A percentile compares a stretch with the other conserved stretches of the same genome.
phyloP scores from a whole-genome alignment of 164 flowering plant genomes.

The Stephania japonica region DNA sequence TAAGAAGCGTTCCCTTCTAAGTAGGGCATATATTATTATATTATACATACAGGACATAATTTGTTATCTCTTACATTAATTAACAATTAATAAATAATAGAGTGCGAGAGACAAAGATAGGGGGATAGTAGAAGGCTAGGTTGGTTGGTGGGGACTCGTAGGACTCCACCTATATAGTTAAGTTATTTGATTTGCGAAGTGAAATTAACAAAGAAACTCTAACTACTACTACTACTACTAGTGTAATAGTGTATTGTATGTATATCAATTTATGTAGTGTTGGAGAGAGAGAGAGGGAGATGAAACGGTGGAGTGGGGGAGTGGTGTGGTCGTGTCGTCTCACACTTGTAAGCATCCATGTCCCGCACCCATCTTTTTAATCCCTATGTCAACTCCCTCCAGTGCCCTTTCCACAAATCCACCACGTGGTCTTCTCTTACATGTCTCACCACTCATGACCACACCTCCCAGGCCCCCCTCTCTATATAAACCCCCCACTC shows the following conservation, averaged over 20 bases:
- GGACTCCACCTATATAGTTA: not conserved
- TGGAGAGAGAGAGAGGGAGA: not conserved
- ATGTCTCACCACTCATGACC: constrained; percentile 27
- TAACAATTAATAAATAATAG: too few relatives aligned
- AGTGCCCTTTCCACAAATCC: constrained; percentile 29
- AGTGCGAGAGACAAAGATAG: too few relatives aligned
- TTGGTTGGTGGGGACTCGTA: not conserved
- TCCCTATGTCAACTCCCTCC: constrained; percentile 20
- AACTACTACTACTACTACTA: not conserved
- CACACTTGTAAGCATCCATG: constrained; percentile 18
- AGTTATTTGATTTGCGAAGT: too few relatives aligned
- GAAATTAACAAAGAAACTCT: too few relatives aligned
- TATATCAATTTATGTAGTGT: too few relatives aligned
- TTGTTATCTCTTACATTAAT: too few relatives aligned
- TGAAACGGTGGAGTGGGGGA: not conserved
- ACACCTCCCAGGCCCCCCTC: constrained; percentile 8
- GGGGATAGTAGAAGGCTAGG: too few relatives aligned
- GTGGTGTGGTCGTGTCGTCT: constrained; percentile 22
- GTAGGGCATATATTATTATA: too few relatives aligned
- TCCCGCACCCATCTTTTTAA: constrained; percentile 13
- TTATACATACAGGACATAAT: too few relatives aligned
- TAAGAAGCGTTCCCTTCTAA: too few relatives aligned
- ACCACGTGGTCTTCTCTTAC: constrained; percentile 53
- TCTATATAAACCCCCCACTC: constrained; percentile 9
- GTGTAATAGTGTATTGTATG: not conserved